Base-by-base conservation (phyloP, 345 rosid species). In the Lepidium africanum region DNA sequence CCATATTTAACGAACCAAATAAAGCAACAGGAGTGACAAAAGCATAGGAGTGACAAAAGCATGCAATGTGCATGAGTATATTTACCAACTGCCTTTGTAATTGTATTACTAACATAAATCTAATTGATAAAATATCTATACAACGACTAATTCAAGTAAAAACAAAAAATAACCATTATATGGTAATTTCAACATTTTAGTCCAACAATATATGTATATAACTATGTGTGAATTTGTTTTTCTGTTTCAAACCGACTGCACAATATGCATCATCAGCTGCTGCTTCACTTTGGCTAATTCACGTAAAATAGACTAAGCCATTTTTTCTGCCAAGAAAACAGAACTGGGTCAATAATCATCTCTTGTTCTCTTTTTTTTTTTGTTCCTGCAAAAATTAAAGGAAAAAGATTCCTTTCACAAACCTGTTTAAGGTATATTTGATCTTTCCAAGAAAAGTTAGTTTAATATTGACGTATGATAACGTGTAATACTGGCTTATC, bases 261-360 rank as follows among this genome's bases (percentile, higher is more conserved):
- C 23, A 21, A 1, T 42, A 52, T 9, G 54, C 61, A 50, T 35
- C 75, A 19, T 53, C 52, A 45, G 42, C 58, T 63, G 10, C 58
- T 54, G 15, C 56, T 54, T 37, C 6, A 16, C 70, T 46, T 38
- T 63, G 36, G 23, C 47, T 25, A 38, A 10, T 64, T 11, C 23
- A 1, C 2, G 23, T 21, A 21, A 21, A 21, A 21, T 21, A 2
- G 23, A 21, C 23, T 2, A 21, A 1, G 23, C 23, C 23, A 21
- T 0, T 36, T 42, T 47, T 57, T 60, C 77, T 74, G 73, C 57
- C 73, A 74, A 67, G 42, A 5, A 65, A 56, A 65, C 51, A 30
- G 38, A 65, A 41, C 61, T 12, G 23, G 47, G 37, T 47, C 12
- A 15, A 15, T 21, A 48, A 32, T 23, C 10, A 12, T 19, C 38